These are phyloP conservation scores for Camelina laxa DNA, from an alignment of 345 rosid species.

Conservation along the genomic window DNA sequence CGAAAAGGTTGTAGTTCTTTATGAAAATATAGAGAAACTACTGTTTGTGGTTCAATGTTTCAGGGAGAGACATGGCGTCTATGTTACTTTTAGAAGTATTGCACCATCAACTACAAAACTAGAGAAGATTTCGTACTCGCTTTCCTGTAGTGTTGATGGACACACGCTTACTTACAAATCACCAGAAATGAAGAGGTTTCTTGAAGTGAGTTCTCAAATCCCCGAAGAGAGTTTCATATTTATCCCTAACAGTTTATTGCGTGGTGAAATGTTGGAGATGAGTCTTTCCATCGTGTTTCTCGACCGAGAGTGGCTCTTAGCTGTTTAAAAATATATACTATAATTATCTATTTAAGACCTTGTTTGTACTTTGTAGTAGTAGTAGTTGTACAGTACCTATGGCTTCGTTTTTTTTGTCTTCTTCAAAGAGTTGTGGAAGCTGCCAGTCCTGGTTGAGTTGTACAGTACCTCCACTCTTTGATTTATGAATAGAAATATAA, in stretches of 20 bases:
- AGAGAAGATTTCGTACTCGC: not conserved
- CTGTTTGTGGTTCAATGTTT: not conserved
- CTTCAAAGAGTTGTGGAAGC: no score
- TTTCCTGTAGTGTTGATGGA: not conserved
- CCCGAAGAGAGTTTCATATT: not conserved
- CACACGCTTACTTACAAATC: not conserved
- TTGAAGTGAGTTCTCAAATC: not conserved
- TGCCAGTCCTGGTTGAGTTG: no score
- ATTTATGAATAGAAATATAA: no score
- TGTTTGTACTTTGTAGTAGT: no score
- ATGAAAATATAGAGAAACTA: not conserved
- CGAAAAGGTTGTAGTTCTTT: not conserved
- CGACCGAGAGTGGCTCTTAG: no score
- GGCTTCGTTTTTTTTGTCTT: no score
- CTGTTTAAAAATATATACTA: no score
- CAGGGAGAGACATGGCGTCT: not conserved
- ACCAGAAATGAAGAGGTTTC: conserved; percentile 2
- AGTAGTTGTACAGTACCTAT: no score
- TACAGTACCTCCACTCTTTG: no score
- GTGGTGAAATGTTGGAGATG: not conserved
- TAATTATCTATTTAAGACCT: no score
- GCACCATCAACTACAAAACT: not conserved
- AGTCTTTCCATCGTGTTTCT: no score
- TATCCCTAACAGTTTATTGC: not conserved
- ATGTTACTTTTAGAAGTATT: not conserved